phyloP scores from a whole-genome alignment of 1,284 basidiomycete species.

The Exobasidium cylindrosporum region DNA sequence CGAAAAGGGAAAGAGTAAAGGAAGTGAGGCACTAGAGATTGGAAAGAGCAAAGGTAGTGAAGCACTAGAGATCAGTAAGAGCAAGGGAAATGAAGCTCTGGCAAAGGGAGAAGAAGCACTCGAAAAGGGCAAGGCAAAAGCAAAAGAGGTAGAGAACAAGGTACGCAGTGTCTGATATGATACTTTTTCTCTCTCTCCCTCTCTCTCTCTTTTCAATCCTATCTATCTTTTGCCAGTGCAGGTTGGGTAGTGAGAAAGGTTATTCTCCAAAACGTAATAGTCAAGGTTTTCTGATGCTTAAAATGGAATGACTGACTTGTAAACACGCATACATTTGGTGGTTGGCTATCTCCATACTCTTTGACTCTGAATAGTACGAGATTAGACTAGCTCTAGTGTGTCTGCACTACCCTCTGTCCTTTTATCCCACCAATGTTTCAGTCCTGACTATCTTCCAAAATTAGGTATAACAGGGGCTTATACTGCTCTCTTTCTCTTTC shows the following conservation, averaged over 20 bases:
- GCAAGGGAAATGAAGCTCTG: slow-evolving; percentile 34
- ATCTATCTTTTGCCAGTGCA: too few species aligned
- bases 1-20: slow-evolving; percentile 34
- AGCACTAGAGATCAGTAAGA: slow-evolving; percentile 4
- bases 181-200: neutral
- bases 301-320: neutral
- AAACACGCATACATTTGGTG: neutral
- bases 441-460: neutral
- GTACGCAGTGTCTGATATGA: slow-evolving; percentile 32
- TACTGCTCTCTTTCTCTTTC: neutral
- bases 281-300: neutral
- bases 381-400: too few species aligned
- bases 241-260: too few species aligned
- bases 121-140: slow-evolving; percentile 35
- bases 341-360: too few species aligned
- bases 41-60: slow-evolving; percentile 18
- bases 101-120: slow-evolving; percentile 39
- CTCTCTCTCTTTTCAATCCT: neutral
- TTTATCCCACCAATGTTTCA: neutral
- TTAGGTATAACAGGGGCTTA: neutral
- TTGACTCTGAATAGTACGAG: neutral
- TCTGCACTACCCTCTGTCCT: too few species aligned
- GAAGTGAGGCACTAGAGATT: slow-evolving; percentile 22
- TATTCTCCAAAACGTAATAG: too few species aligned
- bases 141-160: slow-evolving; percentile 25